These are phyloP conservation scores for Fraxinus angustifolia DNA, from an alignment of 305 asterid species.

Conservation along the genomic window DNA sequence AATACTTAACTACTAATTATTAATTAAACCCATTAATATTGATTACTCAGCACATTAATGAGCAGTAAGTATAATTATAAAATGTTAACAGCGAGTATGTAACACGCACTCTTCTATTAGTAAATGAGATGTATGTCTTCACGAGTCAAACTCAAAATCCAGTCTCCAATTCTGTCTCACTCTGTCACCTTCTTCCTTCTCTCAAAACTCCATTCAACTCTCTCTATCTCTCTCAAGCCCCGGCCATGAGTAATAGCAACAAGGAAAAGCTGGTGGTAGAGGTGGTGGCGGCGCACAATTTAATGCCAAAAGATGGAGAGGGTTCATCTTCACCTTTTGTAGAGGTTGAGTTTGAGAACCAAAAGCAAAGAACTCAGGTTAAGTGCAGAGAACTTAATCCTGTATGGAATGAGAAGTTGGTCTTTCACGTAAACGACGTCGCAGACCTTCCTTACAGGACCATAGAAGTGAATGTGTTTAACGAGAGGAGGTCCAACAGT, in stretches of 20 bases:
- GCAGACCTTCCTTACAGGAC: conserved; percentile 82
- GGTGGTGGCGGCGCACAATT: conserved; percentile 83
- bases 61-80: not conserved
- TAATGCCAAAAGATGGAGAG: conserved; percentile 92
- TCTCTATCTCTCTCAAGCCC: not conserved
- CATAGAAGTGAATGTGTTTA: conserved; percentile 68
- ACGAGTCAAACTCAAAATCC: conserved; percentile 26
- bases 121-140: conserved; percentile 13
- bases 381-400: conserved; percentile 79
- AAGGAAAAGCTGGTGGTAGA: conserved; percentile 83
- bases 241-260: conserved; percentile 41
- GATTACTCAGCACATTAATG: not conserved
- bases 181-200: conserved; percentile 23
- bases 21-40: not conserved
- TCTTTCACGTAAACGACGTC: conserved; percentile 61
- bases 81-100: conserved; percentile 31
- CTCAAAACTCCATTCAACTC: not conserved
- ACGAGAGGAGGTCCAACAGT: conserved; percentile 68
- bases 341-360: conserved; percentile 80
- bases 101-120: conserved; percentile 24
- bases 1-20: not conserved
- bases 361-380: conserved; percentile 55
- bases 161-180: conserved; percentile 27
- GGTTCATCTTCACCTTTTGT: conserved; percentile 87
- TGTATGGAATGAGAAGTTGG: conserved; percentile 79